Evolutionary conservation across 2,329 filamentous ascomycete genomes (phyloP).

Genomic region (Xylaria sp.): DNA sequence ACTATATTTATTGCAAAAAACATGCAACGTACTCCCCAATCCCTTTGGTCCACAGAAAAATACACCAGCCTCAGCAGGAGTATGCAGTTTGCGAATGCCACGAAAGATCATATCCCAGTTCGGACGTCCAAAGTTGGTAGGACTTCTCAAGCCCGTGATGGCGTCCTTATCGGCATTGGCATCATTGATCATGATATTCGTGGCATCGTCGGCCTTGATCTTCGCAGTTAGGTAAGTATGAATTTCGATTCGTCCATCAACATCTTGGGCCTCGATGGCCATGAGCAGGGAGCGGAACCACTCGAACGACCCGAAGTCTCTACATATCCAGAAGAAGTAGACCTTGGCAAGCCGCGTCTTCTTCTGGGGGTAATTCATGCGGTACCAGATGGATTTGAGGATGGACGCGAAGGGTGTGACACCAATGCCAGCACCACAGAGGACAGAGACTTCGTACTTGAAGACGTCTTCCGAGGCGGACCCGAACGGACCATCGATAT

Average conservation of each 20-base stretch:
- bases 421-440: constrained; percentile 85
- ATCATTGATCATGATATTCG: constrained; percentile 94
- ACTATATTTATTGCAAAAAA: constrained; percentile 89
- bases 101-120: constrained; percentile 94
- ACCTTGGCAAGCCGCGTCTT: constrained; percentile 84
- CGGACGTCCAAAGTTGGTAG: constrained; percentile 85
- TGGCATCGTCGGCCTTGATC: constrained; percentile 86
- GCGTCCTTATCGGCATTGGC: constrained; percentile 85
- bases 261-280: constrained; percentile 87
- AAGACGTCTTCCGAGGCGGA: constrained; percentile 90
- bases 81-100: constrained; percentile 81
- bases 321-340: constrained; percentile 93
- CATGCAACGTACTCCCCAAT: constrained; percentile 78
- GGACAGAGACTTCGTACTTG: constrained; percentile 82
- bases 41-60: constrained; percentile 90
- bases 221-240: constrained; percentile 89
- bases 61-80: constrained; percentile 77
- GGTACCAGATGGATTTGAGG: constrained; percentile 92
- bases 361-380: constrained; percentile 86
- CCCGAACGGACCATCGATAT: constrained; percentile 86
- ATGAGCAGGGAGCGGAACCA: constrained; percentile 88
- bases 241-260: constrained; percentile 86
- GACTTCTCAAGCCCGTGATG: constrained; percentile 82
- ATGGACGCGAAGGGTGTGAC: constrained; percentile 90
- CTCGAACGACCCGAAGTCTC: constrained; percentile 88